Evolutionary conservation across 371 early-diverging fungal genomes (phyloP), one percentile per base, ranked within the genome.

Genomic region (Mortierella sp.): DNA sequence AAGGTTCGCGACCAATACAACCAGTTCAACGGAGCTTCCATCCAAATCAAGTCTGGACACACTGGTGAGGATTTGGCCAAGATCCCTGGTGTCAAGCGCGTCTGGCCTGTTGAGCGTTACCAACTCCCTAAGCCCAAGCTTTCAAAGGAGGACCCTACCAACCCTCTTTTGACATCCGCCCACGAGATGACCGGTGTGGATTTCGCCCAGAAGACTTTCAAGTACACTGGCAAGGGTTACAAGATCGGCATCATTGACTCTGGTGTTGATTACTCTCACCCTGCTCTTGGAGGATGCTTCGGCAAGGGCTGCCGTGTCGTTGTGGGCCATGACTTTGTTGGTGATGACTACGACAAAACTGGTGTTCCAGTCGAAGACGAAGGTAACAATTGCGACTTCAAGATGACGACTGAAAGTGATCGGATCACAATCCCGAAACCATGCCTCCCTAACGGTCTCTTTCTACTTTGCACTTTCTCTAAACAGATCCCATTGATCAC

Each of bases 231-330:
- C n/a, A 82, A 81, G 53, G 90, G 91, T 12, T 76, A 91, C 72
- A 88, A 86, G 64, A 90, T 93, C 60, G 91, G 87, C 45, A 54
- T 82, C 60, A 66, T 82, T 52, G 82, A 83, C 72, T 73, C 81
- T 19, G 87, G 87, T 19, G 81, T 90, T 23, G 89, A 90, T 72
- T 92, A 89, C 71, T 83, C 81, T 16, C 91, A 90, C 69, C 89
- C 91, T 43, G 90, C 91, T 8, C 78, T 92, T 52, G 91, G 90
- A 21, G 90, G 90, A 2, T 84, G 92, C 58, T 89, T 89, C 72
- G 91, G 91, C 10, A 54, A 70, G 21, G 85, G 85, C 2, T 89
- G 83, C 73, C 86, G 86, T 66, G 80, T 91, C 41, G 79, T 70
- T 26, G 83, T 82, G 46, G 93, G 93, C 19, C 84, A 85, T 59